A percentile compares a stretch with the other conserved stretches of the same genome.
phyloP scores from a whole-genome alignment of 164 flowering plant species.

The Cinnamomum chago region DNA sequence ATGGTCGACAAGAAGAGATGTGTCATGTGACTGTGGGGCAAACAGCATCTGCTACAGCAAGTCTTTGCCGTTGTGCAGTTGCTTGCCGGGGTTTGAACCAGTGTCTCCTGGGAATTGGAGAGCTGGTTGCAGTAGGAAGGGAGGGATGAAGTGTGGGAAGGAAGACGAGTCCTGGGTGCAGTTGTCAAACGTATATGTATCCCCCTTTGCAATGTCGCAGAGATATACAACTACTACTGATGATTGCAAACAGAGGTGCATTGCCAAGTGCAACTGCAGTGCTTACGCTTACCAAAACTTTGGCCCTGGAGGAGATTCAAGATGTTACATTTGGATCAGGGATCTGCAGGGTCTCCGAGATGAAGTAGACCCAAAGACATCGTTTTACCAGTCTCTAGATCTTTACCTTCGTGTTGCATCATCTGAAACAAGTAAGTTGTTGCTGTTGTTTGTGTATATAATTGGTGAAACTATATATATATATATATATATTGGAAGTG shows the following conservation, averaged over 20 bases:
- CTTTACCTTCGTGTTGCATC: slow-evolving; percentile 1
- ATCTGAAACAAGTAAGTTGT: not conserved
- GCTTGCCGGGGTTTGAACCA: not conserved
- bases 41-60: not conserved
- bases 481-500: too few species aligned
- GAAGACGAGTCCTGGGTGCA: not conserved
- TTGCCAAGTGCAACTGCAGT: slow-evolving; percentile 3
- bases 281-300: not conserved
- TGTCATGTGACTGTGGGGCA: not conserved
- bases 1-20: slow-evolving; percentile 1
- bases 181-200: not conserved
- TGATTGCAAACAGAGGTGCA: not conserved
- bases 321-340: not conserved
- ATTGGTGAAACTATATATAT: not conserved
- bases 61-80: not conserved
- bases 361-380: not conserved
- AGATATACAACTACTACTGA: not conserved
- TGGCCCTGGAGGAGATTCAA: not conserved
- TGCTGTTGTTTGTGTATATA: too few species aligned
- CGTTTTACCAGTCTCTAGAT: not conserved
- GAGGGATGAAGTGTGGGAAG: not conserved
- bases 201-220: not conserved
- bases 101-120: not conserved
- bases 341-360: not conserved
- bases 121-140: not conserved